Evolutionary conservation across 75 land plant species (phyloP).

Genomic region (Cupressus sempervirens): DNA sequence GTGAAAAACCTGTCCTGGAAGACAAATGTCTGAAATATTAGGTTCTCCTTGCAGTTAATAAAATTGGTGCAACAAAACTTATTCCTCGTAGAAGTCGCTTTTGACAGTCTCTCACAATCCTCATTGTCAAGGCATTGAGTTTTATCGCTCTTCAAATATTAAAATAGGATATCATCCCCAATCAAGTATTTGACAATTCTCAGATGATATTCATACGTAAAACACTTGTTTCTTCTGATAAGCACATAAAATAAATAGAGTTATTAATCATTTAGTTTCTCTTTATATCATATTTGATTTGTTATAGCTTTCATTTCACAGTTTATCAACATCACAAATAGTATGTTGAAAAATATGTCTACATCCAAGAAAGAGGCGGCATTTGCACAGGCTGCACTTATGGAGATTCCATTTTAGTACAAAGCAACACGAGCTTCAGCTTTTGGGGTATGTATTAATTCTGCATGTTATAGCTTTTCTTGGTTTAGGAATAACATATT

Average conservation of each 20-base stretch:
- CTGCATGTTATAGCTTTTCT: neutral
- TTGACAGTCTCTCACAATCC: no score
- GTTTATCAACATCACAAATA: constrained; percentile 89
- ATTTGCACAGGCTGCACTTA: constrained; percentile 88
- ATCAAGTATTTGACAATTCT: constrained; percentile 72
- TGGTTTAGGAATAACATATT: no score
- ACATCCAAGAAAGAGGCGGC: constrained; percentile 65
- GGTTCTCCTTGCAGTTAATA: no score
- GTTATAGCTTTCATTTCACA: constrained; percentile 19
- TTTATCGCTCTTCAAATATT: no score
- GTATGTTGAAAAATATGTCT: constrained; percentile 66
- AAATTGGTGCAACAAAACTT: no score
- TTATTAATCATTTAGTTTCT: neutral
- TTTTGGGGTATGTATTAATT: constrained; percentile 28
- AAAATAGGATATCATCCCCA: constrained; percentile 75
- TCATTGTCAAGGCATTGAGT: no score
- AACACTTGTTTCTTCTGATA: neutral
- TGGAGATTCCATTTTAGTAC: constrained; percentile 91
- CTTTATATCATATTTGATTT: neutral
- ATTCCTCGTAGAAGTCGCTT: no score
- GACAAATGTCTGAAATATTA: no score
- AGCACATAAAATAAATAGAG: neutral
- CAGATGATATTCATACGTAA: constrained; percentile 46
- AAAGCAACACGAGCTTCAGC: constrained; percentile 58
- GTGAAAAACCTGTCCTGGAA: no score